These are phyloP conservation scores for Psilocybe mexicana DNA, from an alignment of 1,284 basidiomycete species.

Conservation along the genomic window DNA sequence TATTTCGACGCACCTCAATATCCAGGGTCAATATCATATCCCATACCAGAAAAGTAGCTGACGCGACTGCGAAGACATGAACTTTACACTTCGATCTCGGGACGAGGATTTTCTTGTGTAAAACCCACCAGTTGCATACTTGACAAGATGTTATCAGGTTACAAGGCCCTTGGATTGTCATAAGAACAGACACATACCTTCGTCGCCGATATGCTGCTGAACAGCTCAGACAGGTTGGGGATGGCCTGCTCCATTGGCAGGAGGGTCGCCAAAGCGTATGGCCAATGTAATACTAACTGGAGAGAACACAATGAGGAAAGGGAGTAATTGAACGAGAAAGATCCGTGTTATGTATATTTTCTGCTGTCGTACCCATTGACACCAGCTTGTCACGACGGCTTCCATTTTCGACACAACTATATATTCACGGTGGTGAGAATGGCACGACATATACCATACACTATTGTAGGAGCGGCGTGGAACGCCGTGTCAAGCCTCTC, in stretches of 20 bases:
- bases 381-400: background rate
- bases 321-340: background rate
- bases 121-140: slow-evolving; percentile 16
- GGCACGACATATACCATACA: background rate
- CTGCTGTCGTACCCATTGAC: background rate
- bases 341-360: background rate
- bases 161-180: background rate
- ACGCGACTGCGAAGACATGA: slow-evolving; percentile 12
- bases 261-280: background rate
- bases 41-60: slow-evolving; percentile 23
- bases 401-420: background rate
- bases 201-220: slow-evolving; percentile 10
- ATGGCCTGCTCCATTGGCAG: slow-evolving; percentile 3
- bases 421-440: background rate
- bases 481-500: background rate
- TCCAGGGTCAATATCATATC: slow-evolving; percentile 22
- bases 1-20: slow-evolving; percentile 14
- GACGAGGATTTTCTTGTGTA: background rate
- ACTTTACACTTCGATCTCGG: background rate
- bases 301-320: background rate
- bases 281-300: background rate
- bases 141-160: slow-evolving; percentile 1
- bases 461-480: background rate
- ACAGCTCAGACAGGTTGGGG: slow-evolving; percentile 4
- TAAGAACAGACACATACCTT: slow-evolving; percentile 3